Conservation (phyloP, 2,329 filamentous ascomycete genomes). For the Aspergillus flavus region DNA sequence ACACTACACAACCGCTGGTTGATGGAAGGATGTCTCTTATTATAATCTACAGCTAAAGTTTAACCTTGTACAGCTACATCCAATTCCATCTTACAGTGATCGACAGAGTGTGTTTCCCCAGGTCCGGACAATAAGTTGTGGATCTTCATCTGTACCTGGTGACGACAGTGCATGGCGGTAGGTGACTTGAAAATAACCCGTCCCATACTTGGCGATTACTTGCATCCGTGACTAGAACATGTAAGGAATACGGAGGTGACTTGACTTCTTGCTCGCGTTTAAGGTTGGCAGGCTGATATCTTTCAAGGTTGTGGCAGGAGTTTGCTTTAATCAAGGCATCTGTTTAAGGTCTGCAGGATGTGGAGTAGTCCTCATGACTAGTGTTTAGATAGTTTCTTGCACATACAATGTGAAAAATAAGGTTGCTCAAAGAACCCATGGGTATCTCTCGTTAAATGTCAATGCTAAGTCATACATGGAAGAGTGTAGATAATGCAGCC, state of each 20-base stretch:
- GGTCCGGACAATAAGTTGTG: no score
- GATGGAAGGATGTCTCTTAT: not conserved
- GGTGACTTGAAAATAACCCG: no score
- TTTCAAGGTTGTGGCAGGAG: no score
- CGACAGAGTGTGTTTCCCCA: no score
- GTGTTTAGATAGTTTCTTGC: not conserved
- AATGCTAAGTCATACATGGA: conserved; percentile 7
- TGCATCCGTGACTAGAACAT: not conserved
- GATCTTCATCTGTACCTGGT: no score
- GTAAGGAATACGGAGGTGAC: not conserved
- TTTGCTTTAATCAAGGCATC: not conserved
- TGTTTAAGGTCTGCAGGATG: not conserved
- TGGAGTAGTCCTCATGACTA: not conserved
- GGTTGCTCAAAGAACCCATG: conserved; percentile 10
- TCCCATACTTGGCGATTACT: not conserved
- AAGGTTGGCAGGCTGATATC: not conserved
- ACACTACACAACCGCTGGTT: not conserved
- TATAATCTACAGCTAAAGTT: not conserved
- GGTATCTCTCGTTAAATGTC: conserved; percentile 16
- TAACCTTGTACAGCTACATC: no score
- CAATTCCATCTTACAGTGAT: no score
- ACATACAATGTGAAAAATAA: not conserved
- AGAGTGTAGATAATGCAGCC: conserved; percentile 3
- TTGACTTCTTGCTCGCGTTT: not conserved
- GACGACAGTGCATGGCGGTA: no score